Base-by-base conservation (phyloP, 768 basidiomycete genomes). In the Kwoniella newhampshirensis region DNA sequence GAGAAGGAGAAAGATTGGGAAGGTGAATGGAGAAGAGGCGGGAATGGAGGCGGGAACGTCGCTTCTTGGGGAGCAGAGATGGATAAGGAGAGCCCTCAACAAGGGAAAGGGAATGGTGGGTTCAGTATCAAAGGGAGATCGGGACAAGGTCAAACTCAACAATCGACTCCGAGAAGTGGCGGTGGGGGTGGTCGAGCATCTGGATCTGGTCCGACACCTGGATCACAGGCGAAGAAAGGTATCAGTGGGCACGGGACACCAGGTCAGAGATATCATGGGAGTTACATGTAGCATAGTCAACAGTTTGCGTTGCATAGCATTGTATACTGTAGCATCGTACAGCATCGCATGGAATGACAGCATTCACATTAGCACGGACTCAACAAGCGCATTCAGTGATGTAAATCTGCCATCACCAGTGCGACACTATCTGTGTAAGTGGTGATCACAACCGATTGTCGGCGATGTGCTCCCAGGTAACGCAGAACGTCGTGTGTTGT, bases 131-230 rank as follows among this genome's bases (percentile, higher is more conserved):
- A 40, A 21, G 49, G 45, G 18, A 46, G 92, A 86, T 80, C 62
- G 87, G 93, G 40, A 96, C 94, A 68, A 90, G 32, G 32, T 6
- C n/a, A n/a, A n/a, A n/a, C n/a, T n/a, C n/a, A n/a, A n/a, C n/a
- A n/a, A n/a, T n/a, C n/a, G n/a, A n/a, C n/a, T n/a, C n/a, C n/a
- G n/a, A n/a, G n/a, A n/a, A n/a, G n/a, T n/a, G n/a, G n/a, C n/a
- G 93, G 77, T 78, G 97, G 42, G 93, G 97, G 75, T 96, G 93
- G 93, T 90, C 89, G 1, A 88, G 88, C 75, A 80, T 96, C 59
- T 97, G 93, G 93, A 46, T 46, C n/a, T 21, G 32, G 17, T 21
- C 7, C 32, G 6, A 32, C 32, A 32, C 32, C 32, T 32, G 32
- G 32, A 32, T 32, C 32, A 32, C n/a, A 45, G 18, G 36, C 26